Evolutionary conservation across 148 eudicot species (phyloP).

Genomic region (Amaranthus cruentus): DNA sequence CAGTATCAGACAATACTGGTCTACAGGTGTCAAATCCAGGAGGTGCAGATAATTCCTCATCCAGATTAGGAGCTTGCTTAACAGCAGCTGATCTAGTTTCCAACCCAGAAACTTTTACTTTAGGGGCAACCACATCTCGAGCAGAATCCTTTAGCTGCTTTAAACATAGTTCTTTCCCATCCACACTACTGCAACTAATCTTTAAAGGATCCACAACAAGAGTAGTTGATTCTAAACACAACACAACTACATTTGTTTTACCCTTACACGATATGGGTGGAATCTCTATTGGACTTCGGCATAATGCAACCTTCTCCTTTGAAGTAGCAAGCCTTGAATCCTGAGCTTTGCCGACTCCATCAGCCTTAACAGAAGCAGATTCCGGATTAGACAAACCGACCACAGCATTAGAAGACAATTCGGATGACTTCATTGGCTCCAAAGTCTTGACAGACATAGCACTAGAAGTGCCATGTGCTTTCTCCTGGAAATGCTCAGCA

Average conservation of each 20-base stretch:
- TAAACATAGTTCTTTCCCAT: conserved; percentile 10
- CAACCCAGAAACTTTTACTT: conserved; percentile 8
- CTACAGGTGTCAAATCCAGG: conserved; percentile 34
- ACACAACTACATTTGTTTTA: conserved; percentile 35
- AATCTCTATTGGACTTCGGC: conserved; percentile 21
- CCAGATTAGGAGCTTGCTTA: conserved; percentile 13
- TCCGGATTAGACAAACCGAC: conserved; percentile 13
- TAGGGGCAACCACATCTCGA: conserved; percentile 4
- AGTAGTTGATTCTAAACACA: conserved; percentile 35
- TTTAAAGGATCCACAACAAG: conserved; percentile 8
- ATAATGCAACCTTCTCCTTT: conserved; percentile 3
- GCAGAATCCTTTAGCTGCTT: conserved; percentile 12
- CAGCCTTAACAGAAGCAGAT: conserved; percentile 14
- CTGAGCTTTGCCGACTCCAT: conserved; percentile 9
- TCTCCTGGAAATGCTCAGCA: conserved; percentile 19
- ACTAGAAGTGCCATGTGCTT: conserved; percentile 4
- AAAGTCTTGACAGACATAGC: conserved; percentile 7
- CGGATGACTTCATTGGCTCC: conserved; percentile 10
- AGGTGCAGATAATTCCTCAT: conserved; percentile 34
- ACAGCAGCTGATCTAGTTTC: conserved; percentile 11
- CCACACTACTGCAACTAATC: background rate
- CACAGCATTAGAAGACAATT: conserved; percentile 15
- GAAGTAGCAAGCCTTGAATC: conserved; percentile 17
- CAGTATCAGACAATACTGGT: background rate
- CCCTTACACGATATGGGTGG: conserved; percentile 30